A percentile compares a stretch with the other conserved stretches of the same genome.
Conservation (phyloP, 2,329 filamentous ascomycete genomes). For the Fusarium sp. region DNA sequence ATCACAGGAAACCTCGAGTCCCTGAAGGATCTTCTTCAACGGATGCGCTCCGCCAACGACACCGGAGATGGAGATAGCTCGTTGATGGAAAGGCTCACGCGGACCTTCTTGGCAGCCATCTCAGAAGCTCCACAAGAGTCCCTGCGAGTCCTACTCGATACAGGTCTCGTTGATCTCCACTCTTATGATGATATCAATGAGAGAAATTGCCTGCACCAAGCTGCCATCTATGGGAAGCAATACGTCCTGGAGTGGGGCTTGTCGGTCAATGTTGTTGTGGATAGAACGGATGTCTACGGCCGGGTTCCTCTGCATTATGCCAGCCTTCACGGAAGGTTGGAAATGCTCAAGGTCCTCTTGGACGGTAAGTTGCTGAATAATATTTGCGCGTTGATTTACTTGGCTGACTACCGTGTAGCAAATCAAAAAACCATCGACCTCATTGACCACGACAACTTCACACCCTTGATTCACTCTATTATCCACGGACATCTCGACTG, state of each 20-base stretch:
- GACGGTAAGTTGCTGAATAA: slow-evolving; percentile 57
- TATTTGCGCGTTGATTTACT: background rate
- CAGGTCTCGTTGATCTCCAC: slow-evolving; percentile 85
- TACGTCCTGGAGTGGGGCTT: slow-evolving; percentile 82
- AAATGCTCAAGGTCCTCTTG: slow-evolving; percentile 82
- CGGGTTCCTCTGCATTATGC: slow-evolving; percentile 94
- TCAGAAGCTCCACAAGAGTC: slow-evolving; percentile 84
- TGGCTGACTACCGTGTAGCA: slow-evolving; percentile 54
- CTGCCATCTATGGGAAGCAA: slow-evolving; percentile 89
- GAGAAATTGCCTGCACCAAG: slow-evolving; percentile 94
- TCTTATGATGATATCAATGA: slow-evolving; percentile 98
- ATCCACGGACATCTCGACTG: slow-evolving; percentile 86
- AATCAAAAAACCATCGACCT: slow-evolving; percentile 82
- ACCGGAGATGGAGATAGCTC: slow-evolving; percentile 67
- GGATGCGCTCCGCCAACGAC: slow-evolving; percentile 68
- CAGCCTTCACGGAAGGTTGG: slow-evolving; percentile 89
- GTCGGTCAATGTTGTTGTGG: slow-evolving; percentile 78
- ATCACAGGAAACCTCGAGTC: slow-evolving; percentile 81
- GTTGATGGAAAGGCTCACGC: slow-evolving; percentile 80
- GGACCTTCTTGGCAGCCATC: slow-evolving; percentile 90
- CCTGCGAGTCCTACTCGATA: slow-evolving; percentile 80
- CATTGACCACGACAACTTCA: slow-evolving; percentile 97
- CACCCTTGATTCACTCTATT: slow-evolving; percentile 92
- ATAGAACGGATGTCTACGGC: slow-evolving; percentile 90
- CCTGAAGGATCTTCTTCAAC: slow-evolving; percentile 81